Conservation (phyloP, 1,284 basidiomycete genomes). For the Wolfiporia cocos region DNA sequence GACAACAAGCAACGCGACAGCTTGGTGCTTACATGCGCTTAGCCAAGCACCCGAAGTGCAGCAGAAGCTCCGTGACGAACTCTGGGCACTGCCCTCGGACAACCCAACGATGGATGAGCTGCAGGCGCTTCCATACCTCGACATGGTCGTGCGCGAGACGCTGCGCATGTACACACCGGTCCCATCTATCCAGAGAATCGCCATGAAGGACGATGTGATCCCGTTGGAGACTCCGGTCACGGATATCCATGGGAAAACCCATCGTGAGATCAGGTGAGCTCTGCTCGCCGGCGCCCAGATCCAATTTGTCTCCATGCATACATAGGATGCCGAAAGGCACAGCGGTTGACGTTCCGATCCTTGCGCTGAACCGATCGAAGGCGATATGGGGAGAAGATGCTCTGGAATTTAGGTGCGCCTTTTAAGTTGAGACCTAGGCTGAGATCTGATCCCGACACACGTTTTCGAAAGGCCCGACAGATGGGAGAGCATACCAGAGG, state of each 20-base stretch:
- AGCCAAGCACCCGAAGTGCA: background rate
- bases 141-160: conserved; percentile 7
- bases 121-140: conserved; percentile 5
- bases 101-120: conserved; percentile 3
- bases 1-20: background rate
- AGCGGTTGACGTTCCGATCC: conserved; percentile 40
- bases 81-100: background rate
- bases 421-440: too few species aligned
- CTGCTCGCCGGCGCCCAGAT: background rate
- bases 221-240: background rate
- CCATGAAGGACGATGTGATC: background rate
- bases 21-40: background rate
- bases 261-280: background rate
- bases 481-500: conserved; percentile 45
- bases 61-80: background rate
- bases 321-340: conserved; percentile 39
- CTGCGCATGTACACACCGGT: conserved; percentile 2
- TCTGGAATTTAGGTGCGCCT: conserved; percentile 37
- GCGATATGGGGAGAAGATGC: conserved; percentile 52
- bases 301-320: background rate
- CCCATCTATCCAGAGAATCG: background rate
- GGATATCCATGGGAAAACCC: conserved; percentile 8
- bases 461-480: conserved; percentile 58
- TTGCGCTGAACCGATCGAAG: conserved; percentile 38
- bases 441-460: too few species aligned